Base-by-base conservation (phyloP, 768 basidiomycete genomes). In the Mycena galericulata region DNA sequence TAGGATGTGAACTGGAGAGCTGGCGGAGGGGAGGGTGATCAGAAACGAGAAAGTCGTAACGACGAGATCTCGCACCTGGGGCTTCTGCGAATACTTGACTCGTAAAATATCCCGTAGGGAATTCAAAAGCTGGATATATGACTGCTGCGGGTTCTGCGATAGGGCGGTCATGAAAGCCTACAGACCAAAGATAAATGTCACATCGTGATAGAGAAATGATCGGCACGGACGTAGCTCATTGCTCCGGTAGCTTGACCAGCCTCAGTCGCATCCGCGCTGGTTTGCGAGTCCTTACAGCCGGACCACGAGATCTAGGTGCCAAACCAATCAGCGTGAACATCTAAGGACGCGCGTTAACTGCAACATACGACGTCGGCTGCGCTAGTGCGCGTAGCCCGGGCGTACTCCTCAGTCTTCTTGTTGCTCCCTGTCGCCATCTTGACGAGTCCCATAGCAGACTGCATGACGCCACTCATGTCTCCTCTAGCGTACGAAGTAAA, bases 301-400 rank as follows among this genome's bases (percentile, higher is more conserved):
- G 91, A 92, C 87, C 89, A 94, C n/a, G 90, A 91, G n/a, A 94
- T 91, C 92, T 94, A 43, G 65, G 65, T 14, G 57, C 10, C 15
- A 30, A 34, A 40, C 54, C 8, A 47, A 63, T 71, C 15, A 65
- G 36, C 18, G 18, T 20, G 29, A 34, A 10, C 46, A 46, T 12
- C 22, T 22, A 58, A 36, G 7, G 17, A 55, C 56, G 38, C 8
- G 43, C 32, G 32, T 51, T 1, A 32, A 17, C 27, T 15, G 67
- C 49, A 22, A 85, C 92, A 68, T 75, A 95, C 94, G 17, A 91
- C 94, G 77, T 99, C 97, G 22, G 96, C 96, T 10, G 90, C 85
- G 71, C 93, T 92, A 1, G 93, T 89, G 78, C 88, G 90, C 5
- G 91, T 91, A 12, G 83, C 85, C 67, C 82, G 89, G 1, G 90